phyloP scores from a whole-genome alignment of 306 rosid species.

The Vigna radiata region DNA sequence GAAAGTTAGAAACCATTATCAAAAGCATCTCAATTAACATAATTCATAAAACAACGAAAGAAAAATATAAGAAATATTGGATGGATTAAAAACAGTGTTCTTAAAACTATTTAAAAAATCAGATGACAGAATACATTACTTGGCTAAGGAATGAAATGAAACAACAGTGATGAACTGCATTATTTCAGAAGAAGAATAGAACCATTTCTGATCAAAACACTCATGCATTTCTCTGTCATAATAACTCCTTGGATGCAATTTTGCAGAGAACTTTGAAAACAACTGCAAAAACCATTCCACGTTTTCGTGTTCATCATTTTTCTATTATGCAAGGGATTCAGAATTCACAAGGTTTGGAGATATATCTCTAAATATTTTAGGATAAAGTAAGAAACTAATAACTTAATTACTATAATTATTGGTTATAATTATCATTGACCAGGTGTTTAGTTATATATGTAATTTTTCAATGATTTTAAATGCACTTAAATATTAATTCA shows the following conservation, averaged over 20 bases:
- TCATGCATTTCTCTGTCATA: not conserved
- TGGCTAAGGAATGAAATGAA: not conserved
- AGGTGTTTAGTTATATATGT: not conserved
- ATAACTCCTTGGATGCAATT: not conserved
- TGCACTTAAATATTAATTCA: not conserved
- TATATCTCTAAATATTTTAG: not conserved
- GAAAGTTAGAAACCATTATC: not conserved
- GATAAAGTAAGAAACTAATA: not conserved
- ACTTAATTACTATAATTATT: not conserved
- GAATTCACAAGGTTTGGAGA: not conserved
- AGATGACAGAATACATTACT: not conserved
- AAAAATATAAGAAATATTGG: not conserved
- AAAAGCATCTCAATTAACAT: not conserved
- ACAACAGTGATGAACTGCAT: not conserved
- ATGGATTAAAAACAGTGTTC: not conserved
- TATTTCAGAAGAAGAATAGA: not conserved
- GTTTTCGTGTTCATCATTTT: not conserved
- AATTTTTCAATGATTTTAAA: not conserved
- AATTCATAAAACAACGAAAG: not conserved
- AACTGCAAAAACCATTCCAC: not conserved
- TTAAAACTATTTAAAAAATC: not conserved
- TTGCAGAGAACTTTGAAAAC: not conserved
- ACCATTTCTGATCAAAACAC: not conserved
- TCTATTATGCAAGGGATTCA: not conserved
- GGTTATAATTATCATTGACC: not conserved